These are phyloP conservation scores for Apiospora marii DNA, from an alignment of 2,329 filamentous ascomycete genomes.

Conservation along the genomic window DNA sequence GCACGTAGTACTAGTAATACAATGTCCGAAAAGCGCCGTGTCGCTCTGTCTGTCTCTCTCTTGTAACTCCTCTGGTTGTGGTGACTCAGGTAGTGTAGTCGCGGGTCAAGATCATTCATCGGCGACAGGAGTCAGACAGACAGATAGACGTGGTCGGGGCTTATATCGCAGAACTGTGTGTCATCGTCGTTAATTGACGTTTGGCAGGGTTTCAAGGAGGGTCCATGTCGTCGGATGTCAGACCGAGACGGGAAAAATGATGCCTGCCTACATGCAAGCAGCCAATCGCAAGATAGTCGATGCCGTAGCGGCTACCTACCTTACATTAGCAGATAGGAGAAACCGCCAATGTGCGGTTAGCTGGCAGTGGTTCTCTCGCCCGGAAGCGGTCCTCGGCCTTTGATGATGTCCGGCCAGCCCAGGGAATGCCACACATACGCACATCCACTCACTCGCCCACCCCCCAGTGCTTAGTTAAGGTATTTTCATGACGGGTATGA, in stretches of 20 bases:
- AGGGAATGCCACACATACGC: background rate
- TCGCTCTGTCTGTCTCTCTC: background rate
- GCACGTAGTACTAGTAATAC: background rate
- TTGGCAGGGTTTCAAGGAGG: background rate
- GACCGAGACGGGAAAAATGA: background rate
- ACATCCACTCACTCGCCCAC: too few species aligned
- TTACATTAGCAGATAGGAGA: background rate
- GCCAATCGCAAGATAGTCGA: too few species aligned
- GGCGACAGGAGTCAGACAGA: background rate
- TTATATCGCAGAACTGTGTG: too few species aligned
- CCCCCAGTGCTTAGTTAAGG: constrained; percentile 14
- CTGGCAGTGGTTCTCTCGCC: background rate
- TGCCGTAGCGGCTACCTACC: too few species aligned
- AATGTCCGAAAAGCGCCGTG: background rate
- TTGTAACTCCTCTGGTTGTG: background rate
- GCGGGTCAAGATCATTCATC: background rate
- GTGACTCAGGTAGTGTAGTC: background rate
- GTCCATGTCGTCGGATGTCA: background rate
- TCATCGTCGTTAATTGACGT: background rate
- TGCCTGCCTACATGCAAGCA: background rate
- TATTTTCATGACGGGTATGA: constrained; percentile 3
- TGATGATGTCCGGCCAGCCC: constrained; percentile 2
- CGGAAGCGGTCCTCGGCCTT: constrained; percentile 7
- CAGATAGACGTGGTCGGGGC: background rate
- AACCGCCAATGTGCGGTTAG: background rate